Evolutionary conservation across 2,329 filamentous ascomycete species (phyloP).

Genomic region (Phaeoacremonium minimum): DNA sequence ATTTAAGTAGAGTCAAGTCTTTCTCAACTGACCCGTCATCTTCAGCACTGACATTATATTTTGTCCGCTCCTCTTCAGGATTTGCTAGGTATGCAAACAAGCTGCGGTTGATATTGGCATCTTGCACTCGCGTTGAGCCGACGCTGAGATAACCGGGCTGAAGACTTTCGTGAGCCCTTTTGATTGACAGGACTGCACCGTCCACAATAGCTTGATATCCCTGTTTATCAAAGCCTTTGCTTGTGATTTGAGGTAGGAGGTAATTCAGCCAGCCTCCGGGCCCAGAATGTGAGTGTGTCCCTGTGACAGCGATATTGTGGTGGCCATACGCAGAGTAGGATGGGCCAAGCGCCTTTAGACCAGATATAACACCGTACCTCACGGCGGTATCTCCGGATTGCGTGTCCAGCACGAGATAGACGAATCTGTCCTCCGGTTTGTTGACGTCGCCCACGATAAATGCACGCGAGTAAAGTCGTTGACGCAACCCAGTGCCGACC

Average conservation of each 20-base stretch:
- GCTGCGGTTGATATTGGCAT: conserved; percentile 86
- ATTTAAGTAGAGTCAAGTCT: conserved; percentile 72
- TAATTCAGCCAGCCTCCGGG: conserved; percentile 93
- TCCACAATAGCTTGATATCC: conserved; percentile 85
- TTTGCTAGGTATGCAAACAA: conserved; percentile 86
- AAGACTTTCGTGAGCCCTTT: conserved; percentile 71
- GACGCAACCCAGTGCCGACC: conserved; percentile 76
- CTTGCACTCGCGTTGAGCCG: conserved; percentile 63
- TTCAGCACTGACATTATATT: conserved; percentile 54
- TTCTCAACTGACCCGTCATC: conserved; percentile 60
- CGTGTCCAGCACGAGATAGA: conserved; percentile 84
- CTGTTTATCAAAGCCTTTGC: conserved; percentile 77
- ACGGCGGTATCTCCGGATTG: conserved; percentile 84
- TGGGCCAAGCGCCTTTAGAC: conserved; percentile 60
- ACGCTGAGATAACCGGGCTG: conserved; percentile 62
- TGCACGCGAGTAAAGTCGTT: conserved; percentile 79
- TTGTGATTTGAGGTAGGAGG: conserved; percentile 82
- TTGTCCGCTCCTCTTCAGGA: conserved; percentile 67
- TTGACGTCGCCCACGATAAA: conserved; percentile 75
- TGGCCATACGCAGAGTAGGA: conserved; percentile 73
- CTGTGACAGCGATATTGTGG: conserved; percentile 81
- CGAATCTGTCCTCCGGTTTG: conserved; percentile 65
- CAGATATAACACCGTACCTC: conserved; percentile 75
- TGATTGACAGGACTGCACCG: conserved; percentile 74
- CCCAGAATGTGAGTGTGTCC: conserved; percentile 86